A percentile compares a stretch with the other conserved stretches of the same genome.
Conservation (phyloP, 2,329 filamentous ascomycete species). For the Leptographium lundbergii region DNA sequence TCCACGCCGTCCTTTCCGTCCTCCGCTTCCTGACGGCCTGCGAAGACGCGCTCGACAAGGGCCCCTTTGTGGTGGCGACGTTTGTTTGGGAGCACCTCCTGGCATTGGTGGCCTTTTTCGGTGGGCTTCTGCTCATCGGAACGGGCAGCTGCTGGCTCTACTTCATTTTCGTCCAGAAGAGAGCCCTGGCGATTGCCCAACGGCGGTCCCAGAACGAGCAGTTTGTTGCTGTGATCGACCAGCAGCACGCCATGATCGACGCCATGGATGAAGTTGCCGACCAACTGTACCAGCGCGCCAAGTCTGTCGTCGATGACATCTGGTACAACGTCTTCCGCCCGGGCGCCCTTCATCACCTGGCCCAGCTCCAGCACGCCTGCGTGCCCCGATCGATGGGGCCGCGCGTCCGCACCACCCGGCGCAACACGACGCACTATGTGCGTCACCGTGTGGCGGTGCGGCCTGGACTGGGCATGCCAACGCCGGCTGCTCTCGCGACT, state of each 20-base stretch:
- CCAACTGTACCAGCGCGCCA: neutral
- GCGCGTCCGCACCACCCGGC: neutral
- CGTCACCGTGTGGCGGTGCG: neutral
- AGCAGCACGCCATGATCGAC: neutral
- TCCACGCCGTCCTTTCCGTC: neutral
- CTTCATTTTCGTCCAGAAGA: neutral
- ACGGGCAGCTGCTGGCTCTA: neutral
- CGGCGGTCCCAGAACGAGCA: neutral
- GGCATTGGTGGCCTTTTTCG: neutral
- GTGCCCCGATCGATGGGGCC: neutral
- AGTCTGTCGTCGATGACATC: neutral
- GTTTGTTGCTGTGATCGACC: neutral
- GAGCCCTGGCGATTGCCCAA: neutral
- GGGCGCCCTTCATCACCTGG: neutral
- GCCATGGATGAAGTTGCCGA: neutral
- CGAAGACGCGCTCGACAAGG: neutral
- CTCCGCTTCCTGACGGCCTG: neutral
- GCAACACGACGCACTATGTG: neutral
- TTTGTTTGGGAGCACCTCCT: neutral
- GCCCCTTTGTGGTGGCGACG: neutral
- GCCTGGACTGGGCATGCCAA: neutral
- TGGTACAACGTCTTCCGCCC: neutral
- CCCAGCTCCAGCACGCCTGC: neutral
- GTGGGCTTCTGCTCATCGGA: neutral
- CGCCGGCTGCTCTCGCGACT: neutral